Base-by-base conservation (phyloP, 2,329 filamentous ascomycete genomes). In the Monosporascus sp. region DNA sequence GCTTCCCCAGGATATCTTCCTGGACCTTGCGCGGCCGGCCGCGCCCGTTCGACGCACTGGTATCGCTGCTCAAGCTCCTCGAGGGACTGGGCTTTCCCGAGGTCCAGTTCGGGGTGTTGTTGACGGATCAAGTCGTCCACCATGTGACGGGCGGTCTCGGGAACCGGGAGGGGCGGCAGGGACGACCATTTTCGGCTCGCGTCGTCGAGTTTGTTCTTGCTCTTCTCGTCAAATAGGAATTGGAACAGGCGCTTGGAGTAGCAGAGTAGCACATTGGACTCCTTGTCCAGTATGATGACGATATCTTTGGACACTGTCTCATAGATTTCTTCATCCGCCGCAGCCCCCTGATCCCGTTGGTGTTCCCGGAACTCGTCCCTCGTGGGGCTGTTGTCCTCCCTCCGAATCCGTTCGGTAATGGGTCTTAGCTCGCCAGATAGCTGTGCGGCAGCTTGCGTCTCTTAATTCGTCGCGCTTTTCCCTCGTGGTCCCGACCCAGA, bases 401-500 rank as follows among this genome's bases (percentile, higher is more conserved):
- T 48, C 37, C 48, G 31, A 17, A 57, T 52, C 45, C 55, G 53
- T 2, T 49, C 37, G 22, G 53, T 35, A 6, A 53, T n/a, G 11
- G 35, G 44, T 5, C 17, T 7, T 11, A 55, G 45, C 22, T 55
- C 55, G 9, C 26, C 5, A 18, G 52, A 20, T 11, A 50, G 52
- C 8, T 52, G 7, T 18, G 31, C 3, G 18, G 50, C 46, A 20
- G 37, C 28, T 31, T 31, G 28, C 37, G 5, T 7, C n/a, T 28
- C 55, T 41, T 20, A 49, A 48, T 7, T 28, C 24, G 26, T 55
- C 55, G 5, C 52, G 53, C 45, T 54, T 20, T 28, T 52, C 3
- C 26, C 55, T 20, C 1, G 44, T 50, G 3, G 52, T 56, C 31
- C 50, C 50, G 18, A 56, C 49, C 55, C 52, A 57, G n/a, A 57